phyloP scores from a whole-genome alignment of 345 rosid genomes.

The Arabidopsis thaliana region DNA sequence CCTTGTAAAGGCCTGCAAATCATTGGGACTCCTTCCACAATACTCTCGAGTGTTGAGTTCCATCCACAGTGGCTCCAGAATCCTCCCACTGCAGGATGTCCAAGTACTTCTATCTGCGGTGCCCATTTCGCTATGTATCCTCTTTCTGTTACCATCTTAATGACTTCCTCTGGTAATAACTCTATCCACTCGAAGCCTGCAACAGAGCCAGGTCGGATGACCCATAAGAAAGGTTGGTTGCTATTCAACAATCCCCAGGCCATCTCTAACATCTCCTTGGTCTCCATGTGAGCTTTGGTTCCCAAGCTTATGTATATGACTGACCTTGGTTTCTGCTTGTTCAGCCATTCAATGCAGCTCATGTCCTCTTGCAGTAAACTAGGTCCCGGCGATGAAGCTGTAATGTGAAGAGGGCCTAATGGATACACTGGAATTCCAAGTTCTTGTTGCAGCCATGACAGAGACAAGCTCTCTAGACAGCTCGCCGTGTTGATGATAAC shows the following conservation, averaged over 20 bases:
- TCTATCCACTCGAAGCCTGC: slow-evolving; percentile 7
- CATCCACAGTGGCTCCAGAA: slow-evolving; percentile 52
- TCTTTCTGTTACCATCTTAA: slow-evolving; percentile 23
- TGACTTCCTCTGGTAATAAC: slow-evolving; percentile 33
- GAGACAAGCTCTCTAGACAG: slow-evolving; percentile 34
- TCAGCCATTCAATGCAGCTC: slow-evolving; percentile 60
- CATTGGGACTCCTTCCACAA: slow-evolving; percentile 48
- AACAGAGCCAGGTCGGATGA: slow-evolving; percentile 28
- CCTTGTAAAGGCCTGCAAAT: slow-evolving; percentile 44
- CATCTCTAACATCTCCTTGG: slow-evolving; percentile 36
- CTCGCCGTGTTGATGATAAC: slow-evolving; percentile 32
- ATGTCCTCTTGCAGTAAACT: slow-evolving; percentile 35
- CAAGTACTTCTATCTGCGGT: slow-evolving; percentile 41
- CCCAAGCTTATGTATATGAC: slow-evolving; percentile 72
- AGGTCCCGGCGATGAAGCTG: not conserved
- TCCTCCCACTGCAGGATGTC: slow-evolving; percentile 42
- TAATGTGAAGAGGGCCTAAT: slow-evolving; percentile 41
- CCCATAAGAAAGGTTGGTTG: slow-evolving; percentile 49
- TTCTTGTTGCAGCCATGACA: slow-evolving; percentile 42
- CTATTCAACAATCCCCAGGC: slow-evolving; percentile 45
- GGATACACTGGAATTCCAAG: slow-evolving; percentile 21
- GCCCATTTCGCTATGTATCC: slow-evolving; percentile 47
- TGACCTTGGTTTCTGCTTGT: slow-evolving; percentile 49
- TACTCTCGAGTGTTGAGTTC: slow-evolving; percentile 48
- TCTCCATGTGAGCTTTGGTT: slow-evolving; percentile 43